phyloP scores from a whole-genome alignment of 495 filamentous ascomycete species.

The Barbatosphaeria neglecta region DNA sequence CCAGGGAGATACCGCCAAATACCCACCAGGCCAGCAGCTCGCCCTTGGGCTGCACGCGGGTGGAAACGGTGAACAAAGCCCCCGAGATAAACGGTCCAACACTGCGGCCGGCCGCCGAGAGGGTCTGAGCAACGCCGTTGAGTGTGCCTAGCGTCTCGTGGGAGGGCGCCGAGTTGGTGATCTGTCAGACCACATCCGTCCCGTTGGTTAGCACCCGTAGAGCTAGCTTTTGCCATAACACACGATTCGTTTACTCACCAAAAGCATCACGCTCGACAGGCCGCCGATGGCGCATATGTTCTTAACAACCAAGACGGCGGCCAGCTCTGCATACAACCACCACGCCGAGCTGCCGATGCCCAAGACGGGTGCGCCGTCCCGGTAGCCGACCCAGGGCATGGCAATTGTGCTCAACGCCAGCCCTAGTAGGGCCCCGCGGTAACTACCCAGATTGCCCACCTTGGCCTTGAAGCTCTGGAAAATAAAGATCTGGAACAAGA shows the following conservation, averaged over 20 bases:
- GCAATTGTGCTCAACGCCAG: constrained; percentile 73
- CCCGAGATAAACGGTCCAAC: constrained; percentile 83
- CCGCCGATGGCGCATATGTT: constrained; percentile 81
- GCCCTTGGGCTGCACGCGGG: constrained; percentile 61
- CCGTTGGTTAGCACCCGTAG: no score
- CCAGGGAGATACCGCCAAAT: constrained; percentile 64
- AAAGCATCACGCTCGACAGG: constrained; percentile 73
- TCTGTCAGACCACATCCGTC: no score
- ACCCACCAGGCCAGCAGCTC: constrained; percentile 74
- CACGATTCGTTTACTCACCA: no score
- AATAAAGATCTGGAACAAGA: constrained; percentile 75
- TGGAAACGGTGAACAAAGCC: constrained; percentile 64
- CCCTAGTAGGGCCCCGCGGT: constrained; percentile 65
- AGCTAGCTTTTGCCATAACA: no score
- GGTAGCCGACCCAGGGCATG: constrained; percentile 84
- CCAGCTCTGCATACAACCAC: constrained; percentile 66
- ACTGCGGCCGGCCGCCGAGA: constrained; percentile 83
- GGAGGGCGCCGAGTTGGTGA: constrained; percentile 86
- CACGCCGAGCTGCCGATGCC: constrained; percentile 43
- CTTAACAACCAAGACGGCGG: constrained; percentile 70
- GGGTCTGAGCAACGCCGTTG: constrained; percentile 88
- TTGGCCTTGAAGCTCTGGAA: constrained; percentile 70
- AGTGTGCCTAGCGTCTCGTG: constrained; percentile 78
- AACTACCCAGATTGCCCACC: constrained; percentile 76
- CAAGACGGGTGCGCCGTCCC: constrained; percentile 34